Conservation (phyloP, 495 filamentous ascomycete genomes). For the Lepidopterella palustris region DNA sequence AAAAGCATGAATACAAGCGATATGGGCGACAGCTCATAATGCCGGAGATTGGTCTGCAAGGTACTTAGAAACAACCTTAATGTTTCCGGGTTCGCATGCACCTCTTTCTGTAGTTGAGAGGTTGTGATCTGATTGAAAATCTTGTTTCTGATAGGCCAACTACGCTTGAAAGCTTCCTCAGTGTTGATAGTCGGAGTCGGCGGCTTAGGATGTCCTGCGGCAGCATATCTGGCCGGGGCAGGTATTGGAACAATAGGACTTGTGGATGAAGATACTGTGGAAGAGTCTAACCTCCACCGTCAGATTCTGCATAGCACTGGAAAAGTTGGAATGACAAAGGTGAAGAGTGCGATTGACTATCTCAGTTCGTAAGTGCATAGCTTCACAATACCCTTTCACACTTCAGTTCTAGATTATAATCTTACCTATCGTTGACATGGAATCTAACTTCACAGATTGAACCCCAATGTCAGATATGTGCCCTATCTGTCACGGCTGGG, state of each 20-base stretch:
- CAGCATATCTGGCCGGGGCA: constrained; percentile 80
- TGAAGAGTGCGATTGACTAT: constrained; percentile 66
- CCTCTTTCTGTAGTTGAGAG: background rate
- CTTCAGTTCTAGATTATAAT: too few relatives aligned
- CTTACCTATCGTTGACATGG: too few relatives aligned
- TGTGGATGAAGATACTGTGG: constrained; percentile 81
- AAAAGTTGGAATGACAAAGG: constrained; percentile 72
- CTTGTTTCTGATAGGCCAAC: constrained; percentile 54
- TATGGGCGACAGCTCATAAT: constrained; percentile 94
- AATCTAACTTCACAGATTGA: constrained; percentile 45
- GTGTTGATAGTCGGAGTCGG: constrained; percentile 89
- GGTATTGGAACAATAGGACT: constrained; percentile 79
- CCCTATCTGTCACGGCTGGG: constrained; percentile 55
- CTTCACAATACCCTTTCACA: too few relatives aligned
- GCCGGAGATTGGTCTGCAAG: constrained; percentile 72
- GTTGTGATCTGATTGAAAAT: constrained; percentile 11
- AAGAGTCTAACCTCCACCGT: constrained; percentile 85
- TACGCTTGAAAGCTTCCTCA: constrained; percentile 60
- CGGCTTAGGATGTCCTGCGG: constrained; percentile 86
- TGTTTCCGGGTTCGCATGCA: background rate
- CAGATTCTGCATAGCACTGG: constrained; percentile 73
- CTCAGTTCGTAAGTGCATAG: constrained; percentile 55
- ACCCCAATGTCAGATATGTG: constrained; percentile 59
- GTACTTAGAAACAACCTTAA: constrained; percentile 35
- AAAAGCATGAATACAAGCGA: constrained; percentile 63